Evolutionary conservation across 345 rosid genomes (phyloP).

Genomic region (Lepidium didymum): DNA sequence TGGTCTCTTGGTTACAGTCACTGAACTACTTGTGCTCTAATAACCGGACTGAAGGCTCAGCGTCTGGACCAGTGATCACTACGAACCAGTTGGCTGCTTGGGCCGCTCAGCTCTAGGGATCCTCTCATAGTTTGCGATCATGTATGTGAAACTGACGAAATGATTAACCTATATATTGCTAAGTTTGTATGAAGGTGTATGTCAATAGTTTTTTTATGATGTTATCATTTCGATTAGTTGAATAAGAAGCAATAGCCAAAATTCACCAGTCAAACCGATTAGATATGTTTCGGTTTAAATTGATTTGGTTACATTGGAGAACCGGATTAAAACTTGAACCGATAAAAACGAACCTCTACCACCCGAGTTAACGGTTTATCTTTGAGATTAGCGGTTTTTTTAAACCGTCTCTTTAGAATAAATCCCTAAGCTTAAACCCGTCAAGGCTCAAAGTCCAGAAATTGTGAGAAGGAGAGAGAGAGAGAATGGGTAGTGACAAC

Average conservation of each 20-base stretch:
- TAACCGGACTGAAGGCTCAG: constrained; percentile 16
- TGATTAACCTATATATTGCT: background rate
- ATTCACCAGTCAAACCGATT: background rate
- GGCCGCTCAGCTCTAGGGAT: constrained; percentile 37
- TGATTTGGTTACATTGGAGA: background rate
- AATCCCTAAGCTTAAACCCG: constrained; percentile 4
- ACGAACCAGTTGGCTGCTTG: constrained; percentile 34
- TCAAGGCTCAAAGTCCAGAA: background rate
- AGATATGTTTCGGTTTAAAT: background rate
- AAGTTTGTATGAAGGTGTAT: background rate
- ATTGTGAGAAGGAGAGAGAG: background rate
- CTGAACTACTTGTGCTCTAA: constrained; percentile 61
- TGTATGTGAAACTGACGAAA: background rate
- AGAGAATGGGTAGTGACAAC: constrained; percentile 58
- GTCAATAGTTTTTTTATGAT: background rate
- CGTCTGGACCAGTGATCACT: constrained; percentile 5
- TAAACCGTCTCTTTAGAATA: background rate
- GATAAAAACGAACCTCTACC: background rate
- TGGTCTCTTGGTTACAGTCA: constrained; percentile 93
- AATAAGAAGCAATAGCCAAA: background rate
- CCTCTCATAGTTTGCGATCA: background rate
- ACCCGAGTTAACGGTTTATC: background rate
- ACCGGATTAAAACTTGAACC: background rate
- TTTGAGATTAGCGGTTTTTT: background rate
- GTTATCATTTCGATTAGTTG: background rate